These are phyloP conservation scores for Corymbia citriodora DNA, from an alignment of 441 rosid species.

Conservation along the genomic window DNA sequence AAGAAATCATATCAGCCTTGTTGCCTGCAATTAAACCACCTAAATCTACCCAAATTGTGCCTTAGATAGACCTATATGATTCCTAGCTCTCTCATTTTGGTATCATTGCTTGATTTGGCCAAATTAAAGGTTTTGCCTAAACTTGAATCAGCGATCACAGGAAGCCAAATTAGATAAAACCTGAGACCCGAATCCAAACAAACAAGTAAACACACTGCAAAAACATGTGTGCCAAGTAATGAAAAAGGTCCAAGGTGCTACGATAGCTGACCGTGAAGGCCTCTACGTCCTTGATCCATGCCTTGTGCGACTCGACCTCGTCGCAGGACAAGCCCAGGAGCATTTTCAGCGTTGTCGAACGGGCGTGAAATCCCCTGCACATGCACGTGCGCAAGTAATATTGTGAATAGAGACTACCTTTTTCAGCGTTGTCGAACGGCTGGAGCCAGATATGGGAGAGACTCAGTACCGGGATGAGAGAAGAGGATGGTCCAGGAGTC, in stretches of 20 bases:
- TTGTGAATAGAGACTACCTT: neutral
- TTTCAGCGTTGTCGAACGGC: neutral
- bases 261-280: conserved; percentile 38
- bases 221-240: neutral
- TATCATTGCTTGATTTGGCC: no score
- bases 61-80: neutral
- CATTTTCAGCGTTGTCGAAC: conserved; percentile 79
- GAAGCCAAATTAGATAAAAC: neutral
- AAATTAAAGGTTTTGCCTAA: no score
- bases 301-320: conserved; percentile 49
- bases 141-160: no score
- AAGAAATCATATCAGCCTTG: neutral
- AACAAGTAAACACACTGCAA: neutral
- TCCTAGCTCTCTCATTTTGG: no score
- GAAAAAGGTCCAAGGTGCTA: neutral
- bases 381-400: neutral
- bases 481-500: conserved; percentile 67
- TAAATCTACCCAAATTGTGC: neutral
- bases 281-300: conserved; percentile 75
- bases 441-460: neutral
- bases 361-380: conserved; percentile 72
- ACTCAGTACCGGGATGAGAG: conserved; percentile 62
- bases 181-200: neutral
- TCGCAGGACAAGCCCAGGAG: conserved; percentile 75
- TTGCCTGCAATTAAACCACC: neutral